phyloP scores from a whole-genome alignment of 225 moss, liverwort and hornwort genomes.

The Neckera pumila region DNA sequence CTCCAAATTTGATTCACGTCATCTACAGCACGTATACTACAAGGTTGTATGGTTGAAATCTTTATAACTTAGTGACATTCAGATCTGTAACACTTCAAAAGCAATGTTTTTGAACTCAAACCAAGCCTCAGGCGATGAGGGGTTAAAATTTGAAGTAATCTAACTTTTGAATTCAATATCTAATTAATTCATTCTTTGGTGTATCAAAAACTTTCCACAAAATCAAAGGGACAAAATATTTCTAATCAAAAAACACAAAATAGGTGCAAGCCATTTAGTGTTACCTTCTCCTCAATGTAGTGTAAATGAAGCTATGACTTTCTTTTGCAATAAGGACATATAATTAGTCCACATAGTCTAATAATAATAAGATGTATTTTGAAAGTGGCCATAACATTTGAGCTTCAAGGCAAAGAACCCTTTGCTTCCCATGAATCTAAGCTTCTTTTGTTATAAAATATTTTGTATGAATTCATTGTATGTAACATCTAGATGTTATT shows the following conservation, averaged over 20 bases:
- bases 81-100: too few relatives aligned
- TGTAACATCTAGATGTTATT: too few relatives aligned
- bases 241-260: too few relatives aligned
- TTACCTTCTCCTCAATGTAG: not conserved
- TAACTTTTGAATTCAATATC: not conserved
- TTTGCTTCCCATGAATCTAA: not conserved
- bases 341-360: not conserved
- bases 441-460: not conserved
- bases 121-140: too few relatives aligned
- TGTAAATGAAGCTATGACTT: not conserved
- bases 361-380: not conserved
- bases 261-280: not conserved
- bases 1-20: too few relatives aligned
- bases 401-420: rapidly evolving
- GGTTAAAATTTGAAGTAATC: not conserved
- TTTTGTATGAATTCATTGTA: too few relatives aligned
- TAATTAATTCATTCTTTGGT: not conserved
- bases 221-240: not conserved
- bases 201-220: not conserved
- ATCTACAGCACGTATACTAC: too few relatives aligned
- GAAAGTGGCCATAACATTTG: not conserved
- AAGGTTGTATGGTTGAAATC: too few relatives aligned
- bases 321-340: not conserved
- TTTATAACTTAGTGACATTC: too few relatives aligned
- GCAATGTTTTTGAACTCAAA: too few relatives aligned